These are phyloP conservation scores for Cystobasidium slooffiae DNA, from an alignment of 1,284 basidiomycete species.

Conservation along the genomic window DNA sequence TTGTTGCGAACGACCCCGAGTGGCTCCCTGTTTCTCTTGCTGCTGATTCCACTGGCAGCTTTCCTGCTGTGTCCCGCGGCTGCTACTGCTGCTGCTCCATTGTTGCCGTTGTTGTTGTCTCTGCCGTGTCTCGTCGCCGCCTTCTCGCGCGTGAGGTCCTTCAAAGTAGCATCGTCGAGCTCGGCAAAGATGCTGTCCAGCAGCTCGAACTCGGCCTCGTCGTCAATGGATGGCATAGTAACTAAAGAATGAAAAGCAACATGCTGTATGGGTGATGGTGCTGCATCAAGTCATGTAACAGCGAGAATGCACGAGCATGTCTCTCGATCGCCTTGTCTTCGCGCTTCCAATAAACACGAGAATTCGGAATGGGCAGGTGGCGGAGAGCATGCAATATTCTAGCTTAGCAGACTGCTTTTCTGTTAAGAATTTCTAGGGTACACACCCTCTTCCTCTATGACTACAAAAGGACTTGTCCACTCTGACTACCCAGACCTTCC, in stretches of 20 bases:
- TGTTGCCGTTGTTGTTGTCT: not conserved
- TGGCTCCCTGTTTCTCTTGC: not conserved
- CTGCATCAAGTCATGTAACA: too few species aligned
- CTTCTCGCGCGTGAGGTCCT: constrained; percentile 8
- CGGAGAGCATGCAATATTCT: too few species aligned
- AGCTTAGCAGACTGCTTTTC: too few species aligned
- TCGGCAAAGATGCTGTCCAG: constrained; percentile 42
- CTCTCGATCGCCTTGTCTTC: too few species aligned
- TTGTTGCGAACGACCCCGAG: constrained; percentile 5
- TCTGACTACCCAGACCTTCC: too few species aligned
- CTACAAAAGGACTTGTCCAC: too few species aligned
- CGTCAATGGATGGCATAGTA: constrained; percentile 2
- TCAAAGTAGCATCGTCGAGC: constrained; percentile 27
- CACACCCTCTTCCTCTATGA: too few species aligned
- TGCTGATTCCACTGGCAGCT: not conserved
- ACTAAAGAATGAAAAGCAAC: not conserved
- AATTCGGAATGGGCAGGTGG: too few species aligned
- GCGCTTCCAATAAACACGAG: too few species aligned
- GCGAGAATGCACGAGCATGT: too few species aligned
- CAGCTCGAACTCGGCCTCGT: constrained; percentile 42
- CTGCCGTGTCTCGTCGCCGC: not conserved
- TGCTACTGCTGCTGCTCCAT: not conserved
- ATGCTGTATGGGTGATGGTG: not conserved
- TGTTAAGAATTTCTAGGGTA: too few species aligned
- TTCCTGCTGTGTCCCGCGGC: not conserved